Conservation (phyloP, 371 early-diverging fungal species). For the Dipsacomyces acuminosporus region DNA sequence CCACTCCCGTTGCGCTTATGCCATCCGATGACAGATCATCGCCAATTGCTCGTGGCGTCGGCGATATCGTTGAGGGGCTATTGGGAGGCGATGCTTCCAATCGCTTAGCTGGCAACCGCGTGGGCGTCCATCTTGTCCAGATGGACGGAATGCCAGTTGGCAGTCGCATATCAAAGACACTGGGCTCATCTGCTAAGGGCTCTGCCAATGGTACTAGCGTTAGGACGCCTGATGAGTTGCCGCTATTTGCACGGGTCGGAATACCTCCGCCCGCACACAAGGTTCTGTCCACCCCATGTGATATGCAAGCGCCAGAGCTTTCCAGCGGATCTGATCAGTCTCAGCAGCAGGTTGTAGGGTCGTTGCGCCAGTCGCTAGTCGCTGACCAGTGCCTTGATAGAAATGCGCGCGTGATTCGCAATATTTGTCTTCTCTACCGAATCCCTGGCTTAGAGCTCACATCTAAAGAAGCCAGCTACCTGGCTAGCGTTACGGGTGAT, state of each 20-base stretch:
- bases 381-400: conserved; percentile 46
- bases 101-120: conserved; percentile 6
- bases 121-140: conserved; percentile 30
- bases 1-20: conserved; percentile 38
- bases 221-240: conserved; percentile 17
- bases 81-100: conserved; percentile 4
- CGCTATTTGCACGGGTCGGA: conserved; percentile 37
- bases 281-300: conserved; percentile 5
- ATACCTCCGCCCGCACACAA: conserved; percentile 21
- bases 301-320: conserved; percentile 22
- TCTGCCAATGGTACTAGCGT: background rate
- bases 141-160: conserved; percentile 9
- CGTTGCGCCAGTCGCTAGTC: conserved; percentile 24
- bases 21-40: conserved; percentile 15
- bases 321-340: background rate
- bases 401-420: conserved; percentile 44
- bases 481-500: background rate
- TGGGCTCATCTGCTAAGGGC: background rate
- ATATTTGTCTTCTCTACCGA: conserved; percentile 40
- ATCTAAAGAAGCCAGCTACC: conserved; percentile 6
- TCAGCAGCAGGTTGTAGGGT: conserved; percentile 15
- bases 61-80: conserved; percentile 21
- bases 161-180: conserved; percentile 8
- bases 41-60: conserved; percentile 3
- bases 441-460: conserved; percentile 24